These are phyloP conservation scores for Coleophoma eucalyptorum DNA, from an alignment of 2,329 filamentous ascomycete species.

Conservation along the genomic window DNA sequence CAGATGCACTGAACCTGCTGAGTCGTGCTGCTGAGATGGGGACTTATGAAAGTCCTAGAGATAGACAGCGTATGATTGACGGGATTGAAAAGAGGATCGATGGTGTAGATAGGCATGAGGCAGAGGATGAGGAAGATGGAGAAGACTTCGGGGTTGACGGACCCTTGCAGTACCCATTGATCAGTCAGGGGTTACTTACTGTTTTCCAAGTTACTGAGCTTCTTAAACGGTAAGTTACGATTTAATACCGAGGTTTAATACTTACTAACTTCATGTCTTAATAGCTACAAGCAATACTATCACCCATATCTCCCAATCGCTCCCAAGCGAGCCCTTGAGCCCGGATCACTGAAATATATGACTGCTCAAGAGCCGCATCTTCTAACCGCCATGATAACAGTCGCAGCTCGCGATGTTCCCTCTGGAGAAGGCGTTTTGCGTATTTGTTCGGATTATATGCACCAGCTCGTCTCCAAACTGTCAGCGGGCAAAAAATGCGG, in stretches of 20 bases:
- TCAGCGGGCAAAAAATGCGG: constrained; percentile 62
- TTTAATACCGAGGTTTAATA: constrained; percentile 21
- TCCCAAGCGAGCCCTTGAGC: constrained; percentile 55
- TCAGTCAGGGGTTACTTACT: constrained; percentile 10
- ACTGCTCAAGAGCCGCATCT: constrained; percentile 60
- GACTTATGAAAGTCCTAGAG: constrained; percentile 10
- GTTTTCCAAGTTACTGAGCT: constrained; percentile 6
- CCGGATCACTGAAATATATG: constrained; percentile 47
- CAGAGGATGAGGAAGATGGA: neutral
- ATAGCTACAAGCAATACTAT: constrained; percentile 59
- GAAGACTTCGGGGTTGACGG: neutral
- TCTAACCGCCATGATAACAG: constrained; percentile 63
- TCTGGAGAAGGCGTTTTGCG: constrained; percentile 59
- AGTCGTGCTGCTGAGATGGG: constrained; percentile 38
- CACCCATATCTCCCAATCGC: constrained; percentile 67
- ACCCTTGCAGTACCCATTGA: constrained; percentile 10
- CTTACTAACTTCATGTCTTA: constrained; percentile 43
- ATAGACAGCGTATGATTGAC: constrained; percentile 10
- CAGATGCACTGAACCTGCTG: constrained; percentile 36
- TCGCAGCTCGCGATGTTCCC: constrained; percentile 65
- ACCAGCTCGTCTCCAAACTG: constrained; percentile 60
- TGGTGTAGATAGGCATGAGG: neutral
- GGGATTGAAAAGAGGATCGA: neutral
- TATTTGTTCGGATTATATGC: constrained; percentile 64
- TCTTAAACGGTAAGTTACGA: constrained; percentile 4